phyloP scores from a whole-genome alignment of 2,329 filamentous ascomycete genomes.

The Colletotrichum cordylinicola region DNA sequence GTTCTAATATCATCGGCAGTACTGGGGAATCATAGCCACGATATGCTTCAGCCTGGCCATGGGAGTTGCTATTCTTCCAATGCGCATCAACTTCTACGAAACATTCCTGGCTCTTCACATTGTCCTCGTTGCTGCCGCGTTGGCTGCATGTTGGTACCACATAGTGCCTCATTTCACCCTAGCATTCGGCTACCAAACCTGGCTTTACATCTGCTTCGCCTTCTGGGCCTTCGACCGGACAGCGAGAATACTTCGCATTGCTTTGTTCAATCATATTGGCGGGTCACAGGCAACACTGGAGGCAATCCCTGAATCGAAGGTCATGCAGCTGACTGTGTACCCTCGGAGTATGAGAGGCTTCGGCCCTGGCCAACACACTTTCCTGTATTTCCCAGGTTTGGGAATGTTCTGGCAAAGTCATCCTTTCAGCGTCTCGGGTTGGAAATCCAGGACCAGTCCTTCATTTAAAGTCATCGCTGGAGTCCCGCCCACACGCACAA shows the following conservation, averaged over 20 bases:
- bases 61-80: constrained; percentile 30
- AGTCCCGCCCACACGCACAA: not conserved
- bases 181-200: constrained; percentile 43
- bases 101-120: constrained; percentile 38
- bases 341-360: constrained; percentile 39
- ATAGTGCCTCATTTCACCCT: constrained; percentile 37
- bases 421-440: constrained; percentile 30
- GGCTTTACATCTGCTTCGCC: constrained; percentile 34
- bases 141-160: constrained; percentile 40
- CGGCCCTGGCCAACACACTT: constrained; percentile 39
- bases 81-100: constrained; percentile 37
- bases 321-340: constrained; percentile 46
- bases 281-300: not conserved
- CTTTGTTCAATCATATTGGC: constrained; percentile 31
- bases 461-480: not conserved
- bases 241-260: constrained; percentile 31
- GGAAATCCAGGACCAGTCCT: not conserved
- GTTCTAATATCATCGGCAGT: constrained; percentile 31
- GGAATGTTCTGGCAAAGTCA: constrained; percentile 40
- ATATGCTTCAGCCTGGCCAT: constrained; percentile 31
- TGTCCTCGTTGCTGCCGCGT: constrained; percentile 33
- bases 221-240: constrained; percentile 37
- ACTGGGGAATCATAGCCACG: constrained; percentile 39
- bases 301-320: constrained; percentile 15
- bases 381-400: constrained; percentile 39